Evolutionary conservation across 345 rosid species (phyloP).

Genomic region (Citrus hindsii): DNA sequence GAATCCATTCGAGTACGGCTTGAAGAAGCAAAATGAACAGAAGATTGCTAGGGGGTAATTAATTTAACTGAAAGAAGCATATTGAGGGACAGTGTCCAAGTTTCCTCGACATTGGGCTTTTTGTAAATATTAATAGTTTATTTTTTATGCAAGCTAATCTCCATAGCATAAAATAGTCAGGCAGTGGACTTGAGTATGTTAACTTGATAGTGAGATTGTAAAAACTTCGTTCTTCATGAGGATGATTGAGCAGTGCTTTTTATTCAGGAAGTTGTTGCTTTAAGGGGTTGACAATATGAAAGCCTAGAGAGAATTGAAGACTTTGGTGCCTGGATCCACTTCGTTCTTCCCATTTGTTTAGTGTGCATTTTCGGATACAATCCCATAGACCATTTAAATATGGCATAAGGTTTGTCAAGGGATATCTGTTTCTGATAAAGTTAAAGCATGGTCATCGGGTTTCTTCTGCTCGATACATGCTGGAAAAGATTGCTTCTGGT

Average conservation of each 20-base stretch:
- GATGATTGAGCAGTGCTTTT: background rate
- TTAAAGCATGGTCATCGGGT: background rate
- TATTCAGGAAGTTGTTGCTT: background rate
- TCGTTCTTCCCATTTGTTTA: background rate
- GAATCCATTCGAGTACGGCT: conserved; percentile 43
- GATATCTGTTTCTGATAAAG: conserved; percentile 10
- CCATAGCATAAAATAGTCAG: background rate
- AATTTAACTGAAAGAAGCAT: background rate
- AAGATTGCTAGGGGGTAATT: conserved; percentile 1
- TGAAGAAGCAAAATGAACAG: conserved; percentile 50
- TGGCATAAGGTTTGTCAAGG: background rate
- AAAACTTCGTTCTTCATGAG: background rate
- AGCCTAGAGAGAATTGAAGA: background rate
- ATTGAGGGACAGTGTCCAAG: background rate
- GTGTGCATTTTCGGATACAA: background rate
- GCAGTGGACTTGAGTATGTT: background rate
- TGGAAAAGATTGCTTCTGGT: conserved; percentile 11
- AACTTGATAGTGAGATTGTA: background rate
- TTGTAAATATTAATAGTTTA: conserved; percentile 16
- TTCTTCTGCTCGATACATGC: background rate
- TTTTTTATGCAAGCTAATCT: background rate
- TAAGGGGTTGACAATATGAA: background rate
- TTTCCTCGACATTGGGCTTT: background rate
- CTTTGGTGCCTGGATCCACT: background rate
- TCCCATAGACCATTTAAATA: background rate